phyloP scores from a whole-genome alignment of 2,329 filamentous ascomycete genomes.

The Fusarium sp. region DNA sequence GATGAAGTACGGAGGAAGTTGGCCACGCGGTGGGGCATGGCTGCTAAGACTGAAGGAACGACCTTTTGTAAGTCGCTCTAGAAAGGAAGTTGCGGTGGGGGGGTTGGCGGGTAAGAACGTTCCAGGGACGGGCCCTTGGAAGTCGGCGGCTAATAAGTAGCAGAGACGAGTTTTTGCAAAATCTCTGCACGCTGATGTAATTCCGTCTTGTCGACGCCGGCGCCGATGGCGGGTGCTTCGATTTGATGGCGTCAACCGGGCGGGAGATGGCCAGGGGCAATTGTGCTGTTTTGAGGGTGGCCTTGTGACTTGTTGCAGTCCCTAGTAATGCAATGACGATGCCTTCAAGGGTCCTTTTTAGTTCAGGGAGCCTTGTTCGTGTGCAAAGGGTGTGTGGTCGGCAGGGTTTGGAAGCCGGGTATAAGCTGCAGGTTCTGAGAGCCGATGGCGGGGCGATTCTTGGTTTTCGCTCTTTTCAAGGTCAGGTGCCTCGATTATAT shows the following conservation, averaged over 20 bases:
- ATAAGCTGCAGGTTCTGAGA: constrained; percentile 21
- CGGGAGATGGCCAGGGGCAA: constrained; percentile 38
- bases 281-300: constrained; percentile 6
- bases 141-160: constrained; percentile 29
- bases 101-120: constrained; percentile 12
- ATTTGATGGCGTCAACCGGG: constrained; percentile 15
- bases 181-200: constrained; percentile 37
- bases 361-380: constrained; percentile 1
- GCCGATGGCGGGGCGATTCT: constrained; percentile 24
- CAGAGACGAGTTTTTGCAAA: constrained; percentile 27
- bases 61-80: constrained; percentile 29
- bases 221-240: constrained; percentile 10
- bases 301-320: constrained; percentile 28
- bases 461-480: constrained; percentile 22
- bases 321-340: constrained; percentile 30
- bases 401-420: constrained; percentile 32
- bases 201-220: constrained; percentile 17
- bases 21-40: constrained; percentile 69
- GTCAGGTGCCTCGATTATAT: constrained; percentile 5
- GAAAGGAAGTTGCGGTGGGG: background rate
- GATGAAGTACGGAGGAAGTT: constrained; percentile 69
- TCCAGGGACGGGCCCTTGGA: constrained; percentile 20
- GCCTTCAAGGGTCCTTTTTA: constrained; percentile 11
- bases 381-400: constrained; percentile 17
- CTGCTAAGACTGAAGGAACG: constrained; percentile 39